Base-by-base conservation (phyloP, 2,329 filamentous ascomycete genomes). In the Alternaria consortialis region DNA sequence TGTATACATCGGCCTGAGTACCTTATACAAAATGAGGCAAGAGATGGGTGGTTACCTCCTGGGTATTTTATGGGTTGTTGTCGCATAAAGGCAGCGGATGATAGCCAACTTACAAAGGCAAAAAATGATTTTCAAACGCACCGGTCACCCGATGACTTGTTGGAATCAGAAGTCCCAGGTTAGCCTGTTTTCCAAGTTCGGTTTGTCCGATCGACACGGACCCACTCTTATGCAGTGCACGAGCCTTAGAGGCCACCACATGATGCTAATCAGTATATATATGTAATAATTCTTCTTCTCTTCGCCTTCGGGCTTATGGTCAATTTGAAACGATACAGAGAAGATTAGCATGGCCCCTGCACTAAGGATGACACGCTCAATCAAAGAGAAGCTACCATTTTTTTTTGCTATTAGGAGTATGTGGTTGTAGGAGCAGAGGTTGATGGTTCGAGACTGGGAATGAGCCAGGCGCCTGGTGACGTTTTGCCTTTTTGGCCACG, bases 301-400 rank as follows among this genome's bases (percentile, higher is more conserved):
- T 20, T 20, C 20, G 20, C 20, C 20, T 20, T 20, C 20, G 20
- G 20, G 20, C 65, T 63, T 63, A 58, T 68, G 65, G 65, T 72
- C 70, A 71, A 69, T 70, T 70, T 69, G 67, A 72, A 72, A 71
- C 67, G 62, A 76, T 75, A 76, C 72, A 76, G 74, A 76, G 74
- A 77, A 76, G 73, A 76, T 77, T 77, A 77, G 74, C 74, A 84
- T 84, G 81, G 81, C 81, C 81, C 86, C 86, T 88, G 86, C 86
- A 88, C 91, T 94, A 94, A 94, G 91, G 91, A 94, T 94, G 91
- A 94, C 91, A 93, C 73, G 73, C 74, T 65, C 62, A 68, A 72
- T 73, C 68, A 76, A 75, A 75, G 71, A 76, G 70, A 74, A 74
- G 73, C 73, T 70, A 74, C 73, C 71, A 74, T 74, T 76, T 75